Percentiles rank a stretch among this genome's conserved stretches.
These are phyloP conservation scores for Pilaira anomala DNA, from an alignment of 192 early-diverging fungal genomes.

Conservation along the genomic window DNA sequence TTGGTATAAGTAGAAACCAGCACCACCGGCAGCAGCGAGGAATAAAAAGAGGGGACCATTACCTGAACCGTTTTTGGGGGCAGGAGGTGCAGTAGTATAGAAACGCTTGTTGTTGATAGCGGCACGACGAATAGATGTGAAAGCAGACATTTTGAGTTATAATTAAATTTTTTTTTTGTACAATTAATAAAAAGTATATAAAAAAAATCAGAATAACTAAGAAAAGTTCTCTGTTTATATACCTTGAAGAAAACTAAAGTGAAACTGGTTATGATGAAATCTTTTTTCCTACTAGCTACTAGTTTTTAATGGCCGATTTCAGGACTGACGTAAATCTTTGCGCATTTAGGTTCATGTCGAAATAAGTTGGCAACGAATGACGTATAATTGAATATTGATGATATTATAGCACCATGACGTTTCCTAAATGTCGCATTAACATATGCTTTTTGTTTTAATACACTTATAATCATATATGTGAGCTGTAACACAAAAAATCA, in stretches of 20 bases:
- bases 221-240: not conserved
- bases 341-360: too few species aligned
- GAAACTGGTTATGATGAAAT: too few species aligned
- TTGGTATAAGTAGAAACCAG: slow-evolving; percentile 8
- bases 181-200: not conserved
- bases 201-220: not conserved
- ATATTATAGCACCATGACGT: too few species aligned
- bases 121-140: slow-evolving; percentile 3
- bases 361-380: too few species aligned
- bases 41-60: not conserved
- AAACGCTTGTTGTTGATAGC: not conserved
- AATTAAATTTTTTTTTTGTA: not conserved
- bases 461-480: too few species aligned
- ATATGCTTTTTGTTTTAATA: too few species aligned
- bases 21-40: slow-evolving; percentile 4
- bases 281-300: too few species aligned
- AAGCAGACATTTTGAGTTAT: slow-evolving; percentile 4
- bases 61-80: not conserved
- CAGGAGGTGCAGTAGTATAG: slow-evolving; percentile 11
- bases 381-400: too few species aligned
- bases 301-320: too few species aligned
- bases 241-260: not conserved
- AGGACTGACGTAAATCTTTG: too few species aligned
- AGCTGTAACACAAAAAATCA: too few species aligned
- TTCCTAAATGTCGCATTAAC: too few species aligned